These are phyloP conservation scores for Talaromyces rugulosus DNA, from an alignment of 2,329 filamentous ascomycete genomes.

Conservation along the genomic window DNA sequence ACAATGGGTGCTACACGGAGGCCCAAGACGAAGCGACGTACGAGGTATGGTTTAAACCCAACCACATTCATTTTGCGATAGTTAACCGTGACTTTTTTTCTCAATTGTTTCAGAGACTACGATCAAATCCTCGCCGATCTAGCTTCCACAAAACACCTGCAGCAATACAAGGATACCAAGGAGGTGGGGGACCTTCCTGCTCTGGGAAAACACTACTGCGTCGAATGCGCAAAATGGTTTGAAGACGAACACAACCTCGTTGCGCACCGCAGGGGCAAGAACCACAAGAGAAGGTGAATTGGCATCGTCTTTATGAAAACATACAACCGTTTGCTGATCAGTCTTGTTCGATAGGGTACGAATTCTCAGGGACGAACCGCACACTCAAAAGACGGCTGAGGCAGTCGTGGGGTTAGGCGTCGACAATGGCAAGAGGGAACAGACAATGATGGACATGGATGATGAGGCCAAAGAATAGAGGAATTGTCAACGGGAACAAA, in stretches of 20 bases:
- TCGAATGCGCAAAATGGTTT: conserved; percentile 95
- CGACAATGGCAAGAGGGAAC: conserved; percentile 56
- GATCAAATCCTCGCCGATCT: conserved; percentile 89
- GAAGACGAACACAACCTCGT: conserved; percentile 74
- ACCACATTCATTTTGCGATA: background rate
- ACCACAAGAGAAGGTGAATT: conserved; percentile 78
- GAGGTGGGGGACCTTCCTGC: conserved; percentile 81
- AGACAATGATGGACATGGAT: conserved; percentile 40
- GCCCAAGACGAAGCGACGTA: conserved; percentile 70
- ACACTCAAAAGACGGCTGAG: conserved; percentile 81
- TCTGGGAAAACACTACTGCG: conserved; percentile 80
- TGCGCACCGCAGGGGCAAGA: conserved; percentile 78
- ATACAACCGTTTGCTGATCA: background rate
- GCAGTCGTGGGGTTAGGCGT: conserved; percentile 69
- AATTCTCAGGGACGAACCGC: conserved; percentile 76
- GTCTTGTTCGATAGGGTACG: conserved; percentile 58
- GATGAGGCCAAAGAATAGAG: conserved; percentile 19
- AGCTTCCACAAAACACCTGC: conserved; percentile 71
- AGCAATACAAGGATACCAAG: conserved; percentile 73
- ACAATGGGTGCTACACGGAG: conserved; percentile 65
- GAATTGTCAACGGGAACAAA: background rate
- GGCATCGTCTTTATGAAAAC: background rate
- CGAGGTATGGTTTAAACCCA: conserved; percentile 48
- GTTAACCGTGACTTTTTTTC: conserved; percentile 18
- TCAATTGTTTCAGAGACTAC: conserved; percentile 63